Conservation (phyloP, 2,329 filamentous ascomycete species). For the Talaromyces sp. region DNA sequence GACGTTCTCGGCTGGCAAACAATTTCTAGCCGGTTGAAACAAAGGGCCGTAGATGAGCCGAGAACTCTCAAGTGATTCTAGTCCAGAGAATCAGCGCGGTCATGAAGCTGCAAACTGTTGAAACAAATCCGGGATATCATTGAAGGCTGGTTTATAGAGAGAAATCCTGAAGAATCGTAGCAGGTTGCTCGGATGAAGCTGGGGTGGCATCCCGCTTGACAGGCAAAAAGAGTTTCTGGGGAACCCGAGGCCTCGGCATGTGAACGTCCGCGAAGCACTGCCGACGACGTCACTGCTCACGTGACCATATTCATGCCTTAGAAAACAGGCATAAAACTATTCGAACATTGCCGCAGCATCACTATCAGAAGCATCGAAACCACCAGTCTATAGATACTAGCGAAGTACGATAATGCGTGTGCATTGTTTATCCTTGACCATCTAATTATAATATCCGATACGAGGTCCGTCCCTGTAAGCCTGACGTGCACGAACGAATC, state of each 20-base stretch:
- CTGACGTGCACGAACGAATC: not conserved
- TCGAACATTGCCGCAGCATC: not conserved
- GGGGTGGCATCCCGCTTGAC: constrained; percentile 5
- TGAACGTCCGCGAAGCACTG: constrained; percentile 1
- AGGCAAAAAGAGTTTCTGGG: constrained; percentile 5
- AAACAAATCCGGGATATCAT: not conserved
- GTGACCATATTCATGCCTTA: not conserved
- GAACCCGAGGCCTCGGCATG: constrained; percentile 20
- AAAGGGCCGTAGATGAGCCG: not conserved
- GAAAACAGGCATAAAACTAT: not conserved
- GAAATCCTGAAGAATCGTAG: not conserved
- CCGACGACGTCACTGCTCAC: constrained; percentile 17
- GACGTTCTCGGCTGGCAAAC: constrained; percentile 1
- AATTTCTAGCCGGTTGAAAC: not conserved
- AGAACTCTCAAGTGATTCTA: not conserved
- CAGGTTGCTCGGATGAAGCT: not conserved
- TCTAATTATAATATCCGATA: not conserved
- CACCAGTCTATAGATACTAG: not conserved
- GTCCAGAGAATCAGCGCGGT: not conserved
- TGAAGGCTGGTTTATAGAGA: not conserved
- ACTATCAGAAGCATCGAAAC: not conserved
- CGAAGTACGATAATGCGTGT: not conserved
- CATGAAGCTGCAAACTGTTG: not conserved
- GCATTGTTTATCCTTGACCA: not conserved
- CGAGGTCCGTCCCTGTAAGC: not conserved